Evolutionary conservation across 352 stramenopile species (phyloP).

Genomic region (Phytopythium boreale): DNA sequence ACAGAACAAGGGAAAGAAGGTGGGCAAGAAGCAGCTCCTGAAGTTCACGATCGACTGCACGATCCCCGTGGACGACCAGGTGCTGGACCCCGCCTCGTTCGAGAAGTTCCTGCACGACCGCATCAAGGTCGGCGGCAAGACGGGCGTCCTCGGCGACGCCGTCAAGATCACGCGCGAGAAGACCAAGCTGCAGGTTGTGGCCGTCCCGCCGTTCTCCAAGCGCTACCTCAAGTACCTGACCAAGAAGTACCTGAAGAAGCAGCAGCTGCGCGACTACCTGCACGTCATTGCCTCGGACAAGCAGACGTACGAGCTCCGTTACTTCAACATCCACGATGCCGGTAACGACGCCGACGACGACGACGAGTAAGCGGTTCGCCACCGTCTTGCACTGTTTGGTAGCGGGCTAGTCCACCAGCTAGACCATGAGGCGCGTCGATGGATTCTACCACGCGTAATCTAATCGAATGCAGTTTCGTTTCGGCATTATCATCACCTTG

Average conservation of each 20-base stretch:
- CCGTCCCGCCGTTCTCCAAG: constrained; percentile 97
- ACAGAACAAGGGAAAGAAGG: constrained; percentile 85
- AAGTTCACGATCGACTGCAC: constrained; percentile 95
- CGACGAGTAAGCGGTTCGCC: constrained; percentile 69
- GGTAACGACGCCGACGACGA: constrained; percentile 90
- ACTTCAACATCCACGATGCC: constrained; percentile 97
- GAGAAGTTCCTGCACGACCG: constrained; percentile 99
- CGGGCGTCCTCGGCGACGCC: constrained; percentile 92
- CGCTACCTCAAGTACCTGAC: constrained; percentile 99
- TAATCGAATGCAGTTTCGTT: constrained; percentile 32
- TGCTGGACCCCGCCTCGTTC: constrained; percentile 98
- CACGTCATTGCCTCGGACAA: constrained; percentile 98
- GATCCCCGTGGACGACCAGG: constrained; percentile 98
- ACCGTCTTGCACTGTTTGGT: constrained; percentile 1
- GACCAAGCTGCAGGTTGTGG: constrained; percentile 95
- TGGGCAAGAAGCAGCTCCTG: constrained; percentile 87
- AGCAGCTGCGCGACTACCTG: constrained; percentile 99
- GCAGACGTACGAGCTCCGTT: constrained; percentile 98
- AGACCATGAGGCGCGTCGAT: constrained; percentile 8
- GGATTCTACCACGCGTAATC: constrained; percentile 11
- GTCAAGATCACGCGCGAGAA: constrained; percentile 97
- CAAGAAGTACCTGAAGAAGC: constrained; percentile 99
- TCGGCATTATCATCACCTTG: constrained; percentile 11
- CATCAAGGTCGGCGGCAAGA: constrained; percentile 99
- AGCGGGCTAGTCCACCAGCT: constrained; percentile 1